A percentile compares a stretch with the other conserved stretches of the same genome.
phyloP scores from a whole-genome alignment of 2,329 filamentous ascomycete species.

The Fusarium sp. region DNA sequence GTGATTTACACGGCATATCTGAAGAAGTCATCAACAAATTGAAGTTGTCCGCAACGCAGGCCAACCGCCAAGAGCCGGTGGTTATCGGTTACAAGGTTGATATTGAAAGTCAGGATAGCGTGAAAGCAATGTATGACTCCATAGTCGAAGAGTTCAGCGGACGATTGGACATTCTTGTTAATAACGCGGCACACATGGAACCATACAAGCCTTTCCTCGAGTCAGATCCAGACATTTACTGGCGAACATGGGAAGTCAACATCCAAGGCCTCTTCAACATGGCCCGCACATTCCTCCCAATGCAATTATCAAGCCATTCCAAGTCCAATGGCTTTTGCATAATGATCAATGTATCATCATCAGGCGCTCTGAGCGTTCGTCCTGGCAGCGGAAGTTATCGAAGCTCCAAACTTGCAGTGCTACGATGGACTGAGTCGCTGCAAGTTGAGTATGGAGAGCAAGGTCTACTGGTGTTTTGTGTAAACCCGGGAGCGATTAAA shows the following conservation, averaged over 20 bases:
- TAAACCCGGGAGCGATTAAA: accelerated
- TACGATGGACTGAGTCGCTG: not conserved
- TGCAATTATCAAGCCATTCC: not conserved
- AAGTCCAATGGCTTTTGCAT: not conserved
- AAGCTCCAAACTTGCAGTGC: not conserved
- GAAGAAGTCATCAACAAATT: not conserved
- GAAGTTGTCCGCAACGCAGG: not conserved
- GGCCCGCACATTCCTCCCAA: not conserved
- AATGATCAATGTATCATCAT: not conserved
- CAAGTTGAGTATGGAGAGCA: not conserved
- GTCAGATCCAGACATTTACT: not conserved
- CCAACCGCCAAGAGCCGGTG: not conserved
- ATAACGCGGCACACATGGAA: not conserved
- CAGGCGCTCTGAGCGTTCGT: not conserved
- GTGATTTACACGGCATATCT: not conserved
- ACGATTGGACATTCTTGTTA: not conserved
- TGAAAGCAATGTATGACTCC: not conserved
- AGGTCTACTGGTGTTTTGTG: accelerated
- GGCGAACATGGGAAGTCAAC: not conserved
- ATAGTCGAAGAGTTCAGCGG: accelerated
- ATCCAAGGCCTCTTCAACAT: not conserved
- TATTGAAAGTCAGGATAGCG: not conserved
- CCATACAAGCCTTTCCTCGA: not conserved
- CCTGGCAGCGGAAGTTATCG: not conserved
- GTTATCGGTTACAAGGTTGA: not conserved